Evolutionary conservation across 140 eudicot species (phyloP).

Genomic region (Flaveria floridana): DNA sequence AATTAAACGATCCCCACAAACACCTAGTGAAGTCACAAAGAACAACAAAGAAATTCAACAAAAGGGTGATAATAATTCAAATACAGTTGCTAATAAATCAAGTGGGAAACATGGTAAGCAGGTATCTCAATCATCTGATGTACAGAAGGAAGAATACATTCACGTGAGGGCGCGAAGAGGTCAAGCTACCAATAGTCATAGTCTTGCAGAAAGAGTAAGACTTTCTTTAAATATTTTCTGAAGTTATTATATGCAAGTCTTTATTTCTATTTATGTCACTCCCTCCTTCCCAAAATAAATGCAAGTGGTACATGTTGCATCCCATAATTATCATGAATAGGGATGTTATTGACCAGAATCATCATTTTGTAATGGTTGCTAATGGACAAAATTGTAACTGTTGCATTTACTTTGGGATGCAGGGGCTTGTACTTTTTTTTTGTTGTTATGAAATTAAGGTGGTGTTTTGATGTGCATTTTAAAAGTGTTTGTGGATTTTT

Average conservation of each 20-base stretch:
- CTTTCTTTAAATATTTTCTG: not conserved
- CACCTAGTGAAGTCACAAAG: conserved; percentile 40
- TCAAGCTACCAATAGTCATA: conserved; percentile 98
- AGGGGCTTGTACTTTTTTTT: not conserved
- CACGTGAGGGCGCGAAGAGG: conserved; percentile 93
- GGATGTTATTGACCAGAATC: not conserved
- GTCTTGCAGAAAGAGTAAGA: conserved; percentile 96
- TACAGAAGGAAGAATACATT: conserved; percentile 72
- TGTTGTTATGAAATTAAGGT: not conserved
- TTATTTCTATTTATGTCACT: conserved; percentile 7
- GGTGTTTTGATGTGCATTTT: not conserved
- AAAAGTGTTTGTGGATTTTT: not conserved
- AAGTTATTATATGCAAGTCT: not conserved
- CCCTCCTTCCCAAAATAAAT: conserved; percentile 10
- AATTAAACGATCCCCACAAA: conserved; percentile 42
- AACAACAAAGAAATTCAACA: conserved; percentile 45
- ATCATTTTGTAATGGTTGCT: not conserved
- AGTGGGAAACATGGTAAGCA: conserved; percentile 71
- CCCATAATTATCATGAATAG: not conserved
- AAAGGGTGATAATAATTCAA: conserved; percentile 55
- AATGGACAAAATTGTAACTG: not conserved
- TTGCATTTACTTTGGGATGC: conserved; percentile 17
- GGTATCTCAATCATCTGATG: conserved; percentile 63
- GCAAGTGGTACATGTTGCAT: not conserved
- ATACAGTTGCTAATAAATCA: conserved; percentile 45